phyloP scores from a whole-genome alignment of 2,329 filamentous ascomycete genomes.

The Fusarium sp. region DNA sequence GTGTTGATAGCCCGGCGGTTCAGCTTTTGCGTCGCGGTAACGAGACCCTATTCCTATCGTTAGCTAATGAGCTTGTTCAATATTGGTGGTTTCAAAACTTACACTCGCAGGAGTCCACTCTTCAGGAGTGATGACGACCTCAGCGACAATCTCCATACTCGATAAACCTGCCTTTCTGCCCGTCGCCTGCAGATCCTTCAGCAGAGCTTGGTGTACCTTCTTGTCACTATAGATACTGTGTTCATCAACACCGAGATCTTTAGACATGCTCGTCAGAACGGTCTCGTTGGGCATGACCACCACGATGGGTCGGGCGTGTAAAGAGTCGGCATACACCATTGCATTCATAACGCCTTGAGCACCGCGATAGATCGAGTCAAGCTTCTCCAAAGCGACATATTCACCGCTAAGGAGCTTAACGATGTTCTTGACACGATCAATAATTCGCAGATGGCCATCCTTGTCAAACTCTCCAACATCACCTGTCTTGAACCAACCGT shows the following conservation, averaged over 20 bases:
- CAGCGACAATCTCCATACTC: conserved; percentile 79
- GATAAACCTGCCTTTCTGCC: conserved; percentile 74
- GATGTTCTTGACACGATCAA: conserved; percentile 97
- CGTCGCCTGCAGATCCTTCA: conserved; percentile 74
- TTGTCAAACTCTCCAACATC: conserved; percentile 91
- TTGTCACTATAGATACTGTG: conserved; percentile 73
- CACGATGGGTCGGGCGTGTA: conserved; percentile 81
- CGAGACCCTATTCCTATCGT: conserved; percentile 58
- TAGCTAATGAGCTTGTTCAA: too few species aligned
- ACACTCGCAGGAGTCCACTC: conserved; percentile 90
- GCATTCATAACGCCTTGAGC: conserved; percentile 82
- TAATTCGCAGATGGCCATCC: conserved; percentile 83
- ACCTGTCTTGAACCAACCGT: conserved; percentile 96
- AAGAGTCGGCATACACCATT: conserved; percentile 82
- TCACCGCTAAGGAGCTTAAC: conserved; percentile 95
- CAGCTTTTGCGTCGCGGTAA: conserved; percentile 70
- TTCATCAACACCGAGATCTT: conserved; percentile 71
- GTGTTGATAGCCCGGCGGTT: conserved; percentile 63
- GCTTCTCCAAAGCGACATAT: conserved; percentile 97
- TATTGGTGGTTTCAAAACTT: conserved; percentile 52
- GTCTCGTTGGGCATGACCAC: conserved; percentile 78
- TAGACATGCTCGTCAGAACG: conserved; percentile 67
- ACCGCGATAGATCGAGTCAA: conserved; percentile 90
- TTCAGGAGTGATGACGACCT: conserved; percentile 81
- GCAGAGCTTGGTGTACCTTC: conserved; percentile 69